Evolutionary conservation across 441 rosid species (phyloP).

Genomic region (Mallotus repandus): DNA sequence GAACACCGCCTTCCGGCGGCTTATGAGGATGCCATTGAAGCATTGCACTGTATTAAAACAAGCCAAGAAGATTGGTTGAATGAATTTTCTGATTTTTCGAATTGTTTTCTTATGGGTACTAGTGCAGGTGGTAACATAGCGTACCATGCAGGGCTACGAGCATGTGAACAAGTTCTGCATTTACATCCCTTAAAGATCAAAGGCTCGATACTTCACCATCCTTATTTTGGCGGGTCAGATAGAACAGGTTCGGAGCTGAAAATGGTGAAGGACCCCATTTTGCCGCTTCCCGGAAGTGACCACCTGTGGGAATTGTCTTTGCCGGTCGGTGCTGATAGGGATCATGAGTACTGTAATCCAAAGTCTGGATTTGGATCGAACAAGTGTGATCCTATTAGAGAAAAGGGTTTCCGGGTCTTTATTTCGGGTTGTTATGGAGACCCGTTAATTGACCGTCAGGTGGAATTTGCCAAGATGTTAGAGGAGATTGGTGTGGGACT

Average conservation of each 20-base stretch:
- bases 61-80: slow-evolving; percentile 12
- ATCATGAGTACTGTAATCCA: slow-evolving; percentile 52
- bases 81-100: neutral
- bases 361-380: slow-evolving; percentile 24
- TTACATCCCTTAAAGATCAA: slow-evolving; percentile 7
- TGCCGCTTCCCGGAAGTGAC: slow-evolving; percentile 29
- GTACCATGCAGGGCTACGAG: slow-evolving; percentile 2
- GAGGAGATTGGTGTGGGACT: slow-evolving; percentile 30
- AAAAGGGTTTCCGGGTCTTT: slow-evolving; percentile 30
- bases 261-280: slow-evolving; percentile 22
- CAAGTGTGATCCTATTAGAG: slow-evolving; percentile 16
- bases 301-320: slow-evolving; percentile 38
- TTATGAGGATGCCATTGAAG: slow-evolving; percentile 20
- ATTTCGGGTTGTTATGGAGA: slow-evolving; percentile 35
- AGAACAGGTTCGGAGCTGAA: slow-evolving; percentile 42
- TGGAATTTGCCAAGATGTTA: slow-evolving; percentile 29
- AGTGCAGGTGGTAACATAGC: slow-evolving; percentile 26
- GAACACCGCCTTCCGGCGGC: slow-evolving; percentile 25
- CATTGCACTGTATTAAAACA: slow-evolving; percentile 1
- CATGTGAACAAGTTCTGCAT: neutral
- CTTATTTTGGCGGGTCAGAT: slow-evolving; percentile 48
- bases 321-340: slow-evolving; percentile 36
- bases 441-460: slow-evolving; percentile 45
- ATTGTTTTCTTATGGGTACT: slow-evolving; percentile 14
- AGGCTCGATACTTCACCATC: slow-evolving; percentile 40